Evolutionary conservation across 768 basidiomycete species (phyloP).

Genomic region (Dictyophora rubrovolvata): DNA sequence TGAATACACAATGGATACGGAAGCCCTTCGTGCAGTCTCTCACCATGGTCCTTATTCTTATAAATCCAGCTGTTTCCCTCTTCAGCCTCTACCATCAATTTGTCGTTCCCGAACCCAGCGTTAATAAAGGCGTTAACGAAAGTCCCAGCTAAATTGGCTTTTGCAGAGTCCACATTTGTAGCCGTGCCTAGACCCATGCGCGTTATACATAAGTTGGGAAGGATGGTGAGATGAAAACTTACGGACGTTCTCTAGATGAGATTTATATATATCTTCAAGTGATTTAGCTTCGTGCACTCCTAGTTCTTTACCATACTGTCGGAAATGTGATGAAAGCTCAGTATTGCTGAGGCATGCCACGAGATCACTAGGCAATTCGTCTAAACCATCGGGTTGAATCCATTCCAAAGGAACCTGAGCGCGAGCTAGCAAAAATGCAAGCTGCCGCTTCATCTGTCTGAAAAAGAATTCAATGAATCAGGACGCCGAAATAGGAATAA

Average conservation of each 20-base stretch:
- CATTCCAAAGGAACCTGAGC: slow-evolving; percentile 87
- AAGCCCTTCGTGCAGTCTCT: slow-evolving; percentile 11
- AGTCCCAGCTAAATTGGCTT: slow-evolving; percentile 89
- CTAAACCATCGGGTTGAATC: slow-evolving; percentile 51
- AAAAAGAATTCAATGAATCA: neutral
- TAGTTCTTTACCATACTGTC: slow-evolving; percentile 87
- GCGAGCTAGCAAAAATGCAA: slow-evolving; percentile 88
- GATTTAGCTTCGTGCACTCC: slow-evolving; percentile 84
- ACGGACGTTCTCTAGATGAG: slow-evolving; percentile 87
- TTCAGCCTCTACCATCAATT: slow-evolving; percentile 93
- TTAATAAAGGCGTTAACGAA: slow-evolving; percentile 99
- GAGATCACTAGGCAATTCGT: slow-evolving; percentile 71
- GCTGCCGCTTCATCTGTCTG: slow-evolving; percentile 87
- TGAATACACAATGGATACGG: neutral
- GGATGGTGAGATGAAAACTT: slow-evolving; percentile 17
- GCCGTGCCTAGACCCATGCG: slow-evolving; percentile 46
- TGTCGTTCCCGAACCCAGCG: slow-evolving; percentile 97
- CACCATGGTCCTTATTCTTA: slow-evolving; percentile 98
- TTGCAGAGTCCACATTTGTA: slow-evolving; percentile 82
- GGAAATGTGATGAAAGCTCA: slow-evolving; percentile 75
- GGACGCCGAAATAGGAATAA: neutral
- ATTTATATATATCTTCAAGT: slow-evolving; percentile 95
- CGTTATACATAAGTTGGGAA: neutral
- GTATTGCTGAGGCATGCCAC: slow-evolving; percentile 81
- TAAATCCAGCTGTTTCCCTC: slow-evolving; percentile 98